These are phyloP conservation scores for Verbena officinalis DNA, from an alignment of 257 asterid genomes.

Conservation along the genomic window DNA sequence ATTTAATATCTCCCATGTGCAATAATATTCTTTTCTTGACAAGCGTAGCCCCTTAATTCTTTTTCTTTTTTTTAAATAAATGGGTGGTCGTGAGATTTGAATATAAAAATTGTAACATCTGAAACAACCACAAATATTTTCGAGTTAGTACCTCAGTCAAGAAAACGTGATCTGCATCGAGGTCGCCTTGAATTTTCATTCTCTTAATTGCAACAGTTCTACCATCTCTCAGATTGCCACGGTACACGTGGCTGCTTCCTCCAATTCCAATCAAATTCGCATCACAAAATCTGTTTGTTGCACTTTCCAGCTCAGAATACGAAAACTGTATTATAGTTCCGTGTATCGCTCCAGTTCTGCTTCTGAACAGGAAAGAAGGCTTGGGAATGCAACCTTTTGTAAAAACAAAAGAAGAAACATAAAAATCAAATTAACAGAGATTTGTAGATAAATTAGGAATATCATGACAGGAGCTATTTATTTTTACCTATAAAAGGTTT, in stretches of 20 bases:
- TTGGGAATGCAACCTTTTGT: constrained; percentile 76
- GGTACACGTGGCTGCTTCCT: constrained; percentile 92
- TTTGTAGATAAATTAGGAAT: constrained; percentile 1
- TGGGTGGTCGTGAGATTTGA: no score
- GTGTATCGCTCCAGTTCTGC: constrained; percentile 53
- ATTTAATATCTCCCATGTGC: no score
- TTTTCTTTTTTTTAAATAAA: no score
- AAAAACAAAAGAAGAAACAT: constrained; percentile 25
- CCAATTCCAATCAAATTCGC: constrained; percentile 88
- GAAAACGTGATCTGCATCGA: constrained; percentile 77
- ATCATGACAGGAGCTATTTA: not conserved
- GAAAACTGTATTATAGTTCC: constrained; percentile 71
- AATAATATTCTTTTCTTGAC: no score
- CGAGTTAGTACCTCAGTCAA: constrained; percentile 70
- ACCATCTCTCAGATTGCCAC: constrained; percentile 79
- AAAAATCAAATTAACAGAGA: constrained; percentile 14
- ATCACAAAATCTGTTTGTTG: constrained; percentile 71
- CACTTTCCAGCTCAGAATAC: constrained; percentile 77
- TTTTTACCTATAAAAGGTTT: constrained; percentile 52
- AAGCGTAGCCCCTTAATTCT: no score
- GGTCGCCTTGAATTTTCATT: constrained; percentile 68
- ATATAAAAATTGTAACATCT: no score
- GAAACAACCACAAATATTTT: not conserved
- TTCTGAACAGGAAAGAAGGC: constrained; percentile 47
- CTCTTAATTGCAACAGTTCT: constrained; percentile 85